phyloP scores from a whole-genome alignment of 2,329 filamentous ascomycete species.

The Hysterium pulicare region DNA sequence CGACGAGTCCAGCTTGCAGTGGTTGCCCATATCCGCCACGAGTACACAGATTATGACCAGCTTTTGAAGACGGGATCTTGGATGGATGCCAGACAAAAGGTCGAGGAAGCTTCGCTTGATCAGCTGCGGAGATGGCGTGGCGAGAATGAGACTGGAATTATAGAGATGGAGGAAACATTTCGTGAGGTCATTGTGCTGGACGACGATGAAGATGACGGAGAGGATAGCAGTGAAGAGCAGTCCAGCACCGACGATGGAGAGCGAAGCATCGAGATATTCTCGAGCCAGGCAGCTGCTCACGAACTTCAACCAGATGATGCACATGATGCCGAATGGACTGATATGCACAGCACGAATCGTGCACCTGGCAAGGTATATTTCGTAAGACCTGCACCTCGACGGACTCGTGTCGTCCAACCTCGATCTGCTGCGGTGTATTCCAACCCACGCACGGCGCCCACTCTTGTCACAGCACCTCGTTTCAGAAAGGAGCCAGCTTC shows the following conservation, averaged over 20 bases:
- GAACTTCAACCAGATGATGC: slow-evolving; percentile 20
- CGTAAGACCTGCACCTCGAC: slow-evolving; percentile 6
- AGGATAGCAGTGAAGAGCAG: slow-evolving; percentile 6
- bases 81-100: slow-evolving; percentile 52
- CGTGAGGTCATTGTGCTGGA: slow-evolving; percentile 63
- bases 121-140: slow-evolving; percentile 62
- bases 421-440: slow-evolving; percentile 4
- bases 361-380: slow-evolving; percentile 7
- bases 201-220: slow-evolving; percentile 52
- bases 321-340: slow-evolving; percentile 2
- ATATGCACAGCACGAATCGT: slow-evolving; percentile 2
- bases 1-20: slow-evolving; percentile 60
- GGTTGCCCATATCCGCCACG: slow-evolving; percentile 60
- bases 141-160: slow-evolving; percentile 52
- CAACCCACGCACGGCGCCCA: background rate
- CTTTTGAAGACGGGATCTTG: slow-evolving; percentile 53
- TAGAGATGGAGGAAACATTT: slow-evolving; percentile 59
- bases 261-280: slow-evolving; percentile 31
- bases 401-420: slow-evolving; percentile 2
- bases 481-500: background rate
- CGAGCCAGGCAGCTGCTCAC: slow-evolving; percentile 28
- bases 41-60: slow-evolving; percentile 61
- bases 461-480: background rate
- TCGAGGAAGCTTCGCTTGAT: slow-evolving; percentile 54
- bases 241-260: slow-evolving; percentile 13